Evolutionary conservation across 2,329 filamentous ascomycete species (phyloP), one percentile per base, ranked within the genome.

Genomic region (Alternaria arborescens): DNA sequence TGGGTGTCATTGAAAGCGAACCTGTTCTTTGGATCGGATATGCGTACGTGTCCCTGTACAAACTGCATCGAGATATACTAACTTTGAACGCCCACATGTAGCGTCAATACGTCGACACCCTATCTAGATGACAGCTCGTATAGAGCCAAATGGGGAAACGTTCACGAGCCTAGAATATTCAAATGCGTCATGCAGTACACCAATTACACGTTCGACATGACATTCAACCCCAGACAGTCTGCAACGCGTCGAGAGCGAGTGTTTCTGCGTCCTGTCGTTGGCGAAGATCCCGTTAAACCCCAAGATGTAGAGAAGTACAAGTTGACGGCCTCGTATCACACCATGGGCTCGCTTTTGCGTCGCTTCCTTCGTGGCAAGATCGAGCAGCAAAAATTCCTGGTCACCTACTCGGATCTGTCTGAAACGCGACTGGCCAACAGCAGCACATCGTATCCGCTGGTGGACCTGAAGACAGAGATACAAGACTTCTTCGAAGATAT

Each of bases 1-100:
- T 78, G 8, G 77, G 77, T 10, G 72, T 74, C 0, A 75, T 79
- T 55, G 58, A 74, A 48, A 67, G 69, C 8, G 77, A 79, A 42
- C 77, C 77, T 16, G 63, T 71, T 3, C 62, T 79, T 0, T 79
- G 77, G 76, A 73, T 79, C 41, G 76, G 77, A 10, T 75, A 78
- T 38, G 60, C 72, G 32, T 36, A 36, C 12, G 14, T 36, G 4
- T 36, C 32, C 32, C 32, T 16, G 32, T 36, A 16, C 32, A 16
- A 16, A 36, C 32, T 36, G 2, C 28, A 30, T 36, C 5, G 32
- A 36, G 2, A 36, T 1, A 36, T 36, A 16, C 32, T 36, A 14
- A 36, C 32, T 36, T 30, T 1, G 10, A 2, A 30, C 28, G 24
- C 30, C 30, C 10, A 32, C 30, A 11, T 32, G 30, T 32, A 36